phyloP scores from a whole-genome alignment of 768 basidiomycete genomes.

The Hebeloma cylindrosporum region DNA sequence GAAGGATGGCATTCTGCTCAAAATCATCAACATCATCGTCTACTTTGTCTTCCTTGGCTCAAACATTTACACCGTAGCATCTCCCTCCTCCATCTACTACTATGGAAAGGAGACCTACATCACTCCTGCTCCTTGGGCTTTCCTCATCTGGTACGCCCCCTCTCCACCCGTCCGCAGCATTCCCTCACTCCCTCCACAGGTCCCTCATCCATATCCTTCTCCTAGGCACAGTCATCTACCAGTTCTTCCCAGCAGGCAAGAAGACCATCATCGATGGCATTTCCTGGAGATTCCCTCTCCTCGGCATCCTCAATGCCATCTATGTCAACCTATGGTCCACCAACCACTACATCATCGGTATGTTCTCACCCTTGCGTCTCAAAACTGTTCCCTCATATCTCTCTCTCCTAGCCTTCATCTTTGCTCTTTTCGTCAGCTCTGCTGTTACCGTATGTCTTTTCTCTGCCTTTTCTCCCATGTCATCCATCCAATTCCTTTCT shows the following conservation, averaged over 20 bases:
- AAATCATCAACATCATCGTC: constrained; percentile 80
- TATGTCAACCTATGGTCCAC: constrained; percentile 87
- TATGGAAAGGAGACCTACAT: constrained; percentile 85
- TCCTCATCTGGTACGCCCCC: constrained; percentile 74
- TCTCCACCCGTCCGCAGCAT: not conserved
- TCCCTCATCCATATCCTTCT: constrained; percentile 88
- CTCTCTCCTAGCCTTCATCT: constrained; percentile 66
- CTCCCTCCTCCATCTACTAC: constrained; percentile 70
- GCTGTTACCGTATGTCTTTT: constrained; percentile 43
- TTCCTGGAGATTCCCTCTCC: constrained; percentile 88
- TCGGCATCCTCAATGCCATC: constrained; percentile 83
- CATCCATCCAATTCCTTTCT: constrained; percentile 31
- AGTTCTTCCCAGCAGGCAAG: constrained; percentile 80
- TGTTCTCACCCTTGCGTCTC: too few species aligned
- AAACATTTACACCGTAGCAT: constrained; percentile 84
- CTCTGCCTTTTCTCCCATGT: constrained; percentile 24
- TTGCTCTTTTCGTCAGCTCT: constrained; percentile 85
- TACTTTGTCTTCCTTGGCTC: constrained; percentile 88
- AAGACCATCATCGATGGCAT: constrained; percentile 81
- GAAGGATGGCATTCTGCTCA: constrained; percentile 82
- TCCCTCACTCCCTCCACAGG: constrained; percentile 40
- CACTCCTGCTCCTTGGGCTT: constrained; percentile 92
- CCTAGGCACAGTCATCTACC: constrained; percentile 88
- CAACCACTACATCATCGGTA: constrained; percentile 68
- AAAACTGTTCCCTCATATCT: constrained; percentile 7